phyloP scores from a whole-genome alignment of 768 basidiomycete species.

The Pleurotus sapidus region DNA sequence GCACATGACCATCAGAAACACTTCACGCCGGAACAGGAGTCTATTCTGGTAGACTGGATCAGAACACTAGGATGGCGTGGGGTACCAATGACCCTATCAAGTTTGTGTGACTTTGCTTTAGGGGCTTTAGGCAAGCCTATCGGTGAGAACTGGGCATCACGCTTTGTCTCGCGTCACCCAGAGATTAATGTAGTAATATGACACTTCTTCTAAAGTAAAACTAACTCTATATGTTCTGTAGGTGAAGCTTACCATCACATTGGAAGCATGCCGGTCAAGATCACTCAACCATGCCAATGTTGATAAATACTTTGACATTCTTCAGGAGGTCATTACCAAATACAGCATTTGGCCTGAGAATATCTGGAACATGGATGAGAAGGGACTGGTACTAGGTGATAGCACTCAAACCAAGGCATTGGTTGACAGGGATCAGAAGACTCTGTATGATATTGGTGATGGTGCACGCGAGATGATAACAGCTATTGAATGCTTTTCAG shows the following conservation, averaged over 20 bases:
- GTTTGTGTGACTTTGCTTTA: neutral
- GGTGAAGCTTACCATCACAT: constrained; percentile 10
- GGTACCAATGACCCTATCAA: neutral
- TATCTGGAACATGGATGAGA: constrained; percentile 35
- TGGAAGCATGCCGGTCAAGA: constrained; percentile 22
- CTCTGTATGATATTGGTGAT: constrained; percentile 14
- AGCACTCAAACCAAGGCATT: constrained; percentile 15
- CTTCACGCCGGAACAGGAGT: neutral
- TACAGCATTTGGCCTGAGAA: constrained; percentile 26
- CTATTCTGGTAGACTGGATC: neutral
- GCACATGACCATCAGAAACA: neutral
- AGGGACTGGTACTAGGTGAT: constrained; percentile 16
- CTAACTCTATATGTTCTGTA: constrained; percentile 3
- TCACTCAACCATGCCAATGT: constrained; percentile 20
- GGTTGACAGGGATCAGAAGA: constrained; percentile 14
- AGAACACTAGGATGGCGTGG: neutral
- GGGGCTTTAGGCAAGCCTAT: constrained; percentile 10
- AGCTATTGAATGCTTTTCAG: constrained; percentile 34
- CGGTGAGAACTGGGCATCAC: constrained; percentile 11
- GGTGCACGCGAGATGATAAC: constrained; percentile 38
- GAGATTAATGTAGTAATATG: constrained; percentile 10
- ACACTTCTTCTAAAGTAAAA: neutral
- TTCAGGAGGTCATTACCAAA: constrained; percentile 14
- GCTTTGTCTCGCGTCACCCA: constrained; percentile 12
- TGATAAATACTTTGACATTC: constrained; percentile 16